Evolutionary conservation across 305 asterid genomes (phyloP), one percentile per base, ranked within the genome.

Genomic region (Fraxinus xanthoxyloides): DNA sequence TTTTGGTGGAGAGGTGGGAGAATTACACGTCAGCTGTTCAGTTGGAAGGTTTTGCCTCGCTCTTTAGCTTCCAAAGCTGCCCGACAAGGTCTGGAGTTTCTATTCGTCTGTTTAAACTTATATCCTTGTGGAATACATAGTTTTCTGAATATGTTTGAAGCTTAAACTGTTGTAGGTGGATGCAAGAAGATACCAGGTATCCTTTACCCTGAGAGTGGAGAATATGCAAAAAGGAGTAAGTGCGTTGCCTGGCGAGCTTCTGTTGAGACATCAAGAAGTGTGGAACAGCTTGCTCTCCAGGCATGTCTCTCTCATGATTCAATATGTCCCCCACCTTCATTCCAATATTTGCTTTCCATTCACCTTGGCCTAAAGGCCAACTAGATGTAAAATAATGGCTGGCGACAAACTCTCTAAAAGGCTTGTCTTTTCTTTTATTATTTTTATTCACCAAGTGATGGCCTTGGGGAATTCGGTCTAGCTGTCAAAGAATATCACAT

Each of bases 1-100:
- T 93, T 93, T 86, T 95, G 99, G 99, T 94, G 98, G 99, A 93
- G 98, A 87, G 99, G 99, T 75, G 97, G 99, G 82, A 87, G 89
- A 84, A 90, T 89, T 81, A 93, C 99, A 23, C 93, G 99, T 38
- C 78, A 74, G 85, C 91, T 95, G 77, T 94, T 95, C 89, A 91
- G 83, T 82, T 94, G 93, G 92, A 94, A 93, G 90, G 97, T 88
- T 80, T 82, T 95, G 89, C 98, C 98, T 82, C 90, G 77, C 83
- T 84, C 94, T 40, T 85, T 93, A 90, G 98, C 91, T 85, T 89
- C 85, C 77, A 94, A 93, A 91, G 98, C 98, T 89, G 97, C 97
- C 56, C 94, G 98, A 46, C 95, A 90, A 92, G 99, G 99, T 95
- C 79, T 74, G 78, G 63, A 76, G 48, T 81, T 86, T 78, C 87